Evolutionary conservation across 106 monocot species (phyloP).

Genomic region (Agapanthus africanus): DNA sequence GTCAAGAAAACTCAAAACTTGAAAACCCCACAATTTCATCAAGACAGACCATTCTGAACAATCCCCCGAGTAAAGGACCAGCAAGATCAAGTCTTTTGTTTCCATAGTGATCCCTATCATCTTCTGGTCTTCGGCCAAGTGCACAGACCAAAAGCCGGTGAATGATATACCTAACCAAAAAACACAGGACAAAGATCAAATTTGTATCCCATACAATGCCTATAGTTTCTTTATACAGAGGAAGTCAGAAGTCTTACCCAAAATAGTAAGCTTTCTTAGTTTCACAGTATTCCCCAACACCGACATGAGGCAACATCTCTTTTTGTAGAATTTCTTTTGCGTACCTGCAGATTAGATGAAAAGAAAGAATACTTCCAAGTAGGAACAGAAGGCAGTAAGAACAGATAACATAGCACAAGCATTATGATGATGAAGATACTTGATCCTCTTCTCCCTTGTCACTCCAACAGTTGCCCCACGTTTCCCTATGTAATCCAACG

Average conservation of each 20-base stretch:
- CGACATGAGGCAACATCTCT: slow-evolving; percentile 99
- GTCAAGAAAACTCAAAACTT: background rate
- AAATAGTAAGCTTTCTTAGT: slow-evolving; percentile 99
- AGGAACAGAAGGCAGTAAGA: background rate
- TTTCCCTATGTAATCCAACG: slow-evolving; percentile 97
- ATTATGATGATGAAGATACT: slow-evolving; percentile 33
- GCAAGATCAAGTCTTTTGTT: slow-evolving; percentile 98
- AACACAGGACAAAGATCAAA: background rate
- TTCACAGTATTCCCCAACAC: slow-evolving; percentile 95
- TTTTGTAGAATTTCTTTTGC: slow-evolving; percentile 98
- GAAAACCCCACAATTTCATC: background rate
- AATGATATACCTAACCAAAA: slow-evolving; percentile 71
- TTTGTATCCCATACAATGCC: background rate
- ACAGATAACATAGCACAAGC: background rate
- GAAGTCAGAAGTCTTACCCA: slow-evolving; percentile 38
- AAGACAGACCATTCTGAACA: slow-evolving; percentile 90
- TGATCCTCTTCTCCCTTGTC: slow-evolving; percentile 93
- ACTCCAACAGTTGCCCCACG: slow-evolving; percentile 95
- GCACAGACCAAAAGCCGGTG: slow-evolving; percentile 92
- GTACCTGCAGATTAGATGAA: slow-evolving; percentile 41
- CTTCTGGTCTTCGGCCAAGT: slow-evolving; percentile 90
- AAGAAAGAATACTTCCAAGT: background rate
- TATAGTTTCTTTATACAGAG: background rate
- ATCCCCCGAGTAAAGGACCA: slow-evolving; percentile 93
- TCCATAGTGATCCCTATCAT: slow-evolving; percentile 99